Percentiles rank a stretch among this genome's conserved stretches.
Conservation (phyloP, 345 rosid species). For the Hypericum perforatum region DNA sequence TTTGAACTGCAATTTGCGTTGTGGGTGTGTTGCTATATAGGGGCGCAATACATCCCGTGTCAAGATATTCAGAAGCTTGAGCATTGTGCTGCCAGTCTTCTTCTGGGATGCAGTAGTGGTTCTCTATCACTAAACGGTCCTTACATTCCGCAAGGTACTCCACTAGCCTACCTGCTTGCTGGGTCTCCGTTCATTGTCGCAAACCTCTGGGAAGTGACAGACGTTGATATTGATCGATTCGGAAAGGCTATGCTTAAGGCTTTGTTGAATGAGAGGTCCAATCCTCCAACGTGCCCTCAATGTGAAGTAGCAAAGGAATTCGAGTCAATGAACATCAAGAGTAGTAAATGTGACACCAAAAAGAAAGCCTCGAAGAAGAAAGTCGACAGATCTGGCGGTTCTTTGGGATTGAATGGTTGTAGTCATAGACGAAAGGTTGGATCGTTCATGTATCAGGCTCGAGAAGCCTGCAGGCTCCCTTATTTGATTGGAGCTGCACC, state of each 20-base stretch:
- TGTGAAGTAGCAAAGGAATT: constrained; percentile 44
- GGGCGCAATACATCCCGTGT: constrained; percentile 61
- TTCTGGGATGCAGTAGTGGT: constrained; percentile 97
- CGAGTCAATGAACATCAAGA: constrained; percentile 35
- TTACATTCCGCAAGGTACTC: constrained; percentile 67
- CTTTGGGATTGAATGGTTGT: constrained; percentile 19
- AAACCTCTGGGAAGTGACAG: constrained; percentile 93
- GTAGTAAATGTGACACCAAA: constrained; percentile 28
- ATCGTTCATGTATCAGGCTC: constrained; percentile 63
- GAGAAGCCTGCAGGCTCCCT: constrained; percentile 61
- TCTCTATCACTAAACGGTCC: constrained; percentile 57
- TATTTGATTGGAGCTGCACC: constrained; percentile 90
- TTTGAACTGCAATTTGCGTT: neutral
- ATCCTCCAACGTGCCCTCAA: constrained; percentile 25
- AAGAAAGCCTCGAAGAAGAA: constrained; percentile 34
- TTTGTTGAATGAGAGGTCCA: constrained; percentile 66
- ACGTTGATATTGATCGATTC: constrained; percentile 82
- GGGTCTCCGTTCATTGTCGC: constrained; percentile 80
- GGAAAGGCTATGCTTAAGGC: constrained; percentile 70
- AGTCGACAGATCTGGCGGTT: constrained; percentile 8
- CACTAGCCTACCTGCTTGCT: constrained; percentile 58
- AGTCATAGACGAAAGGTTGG: constrained; percentile 55
- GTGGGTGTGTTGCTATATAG: constrained; percentile 18
- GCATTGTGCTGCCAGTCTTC: constrained; percentile 64
- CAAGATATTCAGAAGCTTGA: constrained; percentile 63